A percentile compares a stretch with the other conserved stretches of the same genome.
These are phyloP conservation scores for Leccinum fibrillosum DNA, from an alignment of 768 basidiomycete genomes.

Conservation along the genomic window DNA sequence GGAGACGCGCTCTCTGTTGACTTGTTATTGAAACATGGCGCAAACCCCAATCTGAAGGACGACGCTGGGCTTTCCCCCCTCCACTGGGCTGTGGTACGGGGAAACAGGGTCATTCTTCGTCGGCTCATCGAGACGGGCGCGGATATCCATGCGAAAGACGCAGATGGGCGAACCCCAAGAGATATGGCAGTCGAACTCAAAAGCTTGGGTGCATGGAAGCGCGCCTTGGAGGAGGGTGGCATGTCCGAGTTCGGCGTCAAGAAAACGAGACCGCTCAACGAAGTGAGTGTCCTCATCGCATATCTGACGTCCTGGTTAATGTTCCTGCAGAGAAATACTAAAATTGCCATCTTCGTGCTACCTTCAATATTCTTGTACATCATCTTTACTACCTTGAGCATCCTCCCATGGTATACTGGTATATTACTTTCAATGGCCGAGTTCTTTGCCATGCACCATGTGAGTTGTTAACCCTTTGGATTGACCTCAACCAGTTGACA, in stretches of 20 bases:
- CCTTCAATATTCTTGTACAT: conserved; percentile 78
- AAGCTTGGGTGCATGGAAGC: conserved; percentile 84
- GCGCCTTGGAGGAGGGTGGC: conserved; percentile 85
- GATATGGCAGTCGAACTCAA: conserved; percentile 97
- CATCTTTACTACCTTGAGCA: conserved; percentile 79
- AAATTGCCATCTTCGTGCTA: conserved; percentile 70
- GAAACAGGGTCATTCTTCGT: conserved; percentile 85
- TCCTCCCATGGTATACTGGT: conserved; percentile 89
- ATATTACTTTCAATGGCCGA: conserved; percentile 79
- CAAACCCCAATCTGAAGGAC: conserved; percentile 73
- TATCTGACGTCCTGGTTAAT: conserved; percentile 2
- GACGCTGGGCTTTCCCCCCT: conserved; percentile 82
- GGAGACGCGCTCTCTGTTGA: conserved; percentile 96
- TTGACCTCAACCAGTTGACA: conserved; percentile 7
- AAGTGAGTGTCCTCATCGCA: conserved; percentile 43
- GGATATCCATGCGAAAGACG: conserved; percentile 76
- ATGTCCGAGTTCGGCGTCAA: conserved; percentile 72
- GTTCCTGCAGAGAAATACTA: conserved; percentile 66
- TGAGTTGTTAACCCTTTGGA: conserved; percentile 37
- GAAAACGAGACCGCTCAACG: conserved; percentile 64
- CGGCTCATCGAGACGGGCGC: conserved; percentile 84
- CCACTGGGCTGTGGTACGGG: conserved; percentile 97
- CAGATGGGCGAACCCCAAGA: conserved; percentile 79
- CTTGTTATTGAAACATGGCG: conserved; percentile 82
- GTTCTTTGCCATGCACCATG: conserved; percentile 93